Evolutionary conservation across 139 green algal genomes (phyloP).

Genomic region (Mesotaenium endlicherianum): DNA sequence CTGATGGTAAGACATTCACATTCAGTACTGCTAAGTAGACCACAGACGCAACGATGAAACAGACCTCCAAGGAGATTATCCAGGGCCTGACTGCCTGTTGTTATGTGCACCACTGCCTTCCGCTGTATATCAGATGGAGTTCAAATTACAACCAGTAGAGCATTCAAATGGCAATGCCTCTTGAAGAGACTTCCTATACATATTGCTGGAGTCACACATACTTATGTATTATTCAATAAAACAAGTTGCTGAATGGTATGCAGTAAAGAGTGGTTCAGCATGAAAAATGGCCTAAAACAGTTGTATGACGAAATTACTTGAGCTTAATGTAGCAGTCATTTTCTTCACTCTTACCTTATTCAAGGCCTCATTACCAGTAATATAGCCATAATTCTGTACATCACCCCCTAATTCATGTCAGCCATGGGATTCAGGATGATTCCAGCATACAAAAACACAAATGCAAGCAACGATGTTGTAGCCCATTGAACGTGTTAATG

Average conservation of each 20-base stretch:
- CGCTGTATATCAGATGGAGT: conserved; percentile 24
- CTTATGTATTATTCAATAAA: too few relatives aligned
- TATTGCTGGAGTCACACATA: too few relatives aligned
- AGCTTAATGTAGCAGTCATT: neutral
- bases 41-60: too few relatives aligned
- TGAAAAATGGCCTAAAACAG: neutral
- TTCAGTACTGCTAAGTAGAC: neutral
- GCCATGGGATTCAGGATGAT: neutral
- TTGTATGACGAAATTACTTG: neutral
- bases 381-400: conserved; percentile 42
- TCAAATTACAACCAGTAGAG: neutral
- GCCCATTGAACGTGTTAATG: neutral
- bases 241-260: neutral
- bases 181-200: too few relatives aligned
- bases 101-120: conserved; percentile 46
- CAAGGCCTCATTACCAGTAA: conserved; percentile 44
- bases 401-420: neutral
- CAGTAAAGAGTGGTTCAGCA: neutral
- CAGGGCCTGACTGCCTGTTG: conserved; percentile 34
- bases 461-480: neutral
- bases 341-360: conserved; percentile 32
- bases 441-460: neutral
- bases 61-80: conserved; percentile 48
- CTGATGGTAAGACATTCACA: neutral
- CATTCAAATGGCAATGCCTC: neutral